phyloP scores from a whole-genome alignment of 1,139 yeast genomes.

The Nakaseomyces bracarensis region DNA sequence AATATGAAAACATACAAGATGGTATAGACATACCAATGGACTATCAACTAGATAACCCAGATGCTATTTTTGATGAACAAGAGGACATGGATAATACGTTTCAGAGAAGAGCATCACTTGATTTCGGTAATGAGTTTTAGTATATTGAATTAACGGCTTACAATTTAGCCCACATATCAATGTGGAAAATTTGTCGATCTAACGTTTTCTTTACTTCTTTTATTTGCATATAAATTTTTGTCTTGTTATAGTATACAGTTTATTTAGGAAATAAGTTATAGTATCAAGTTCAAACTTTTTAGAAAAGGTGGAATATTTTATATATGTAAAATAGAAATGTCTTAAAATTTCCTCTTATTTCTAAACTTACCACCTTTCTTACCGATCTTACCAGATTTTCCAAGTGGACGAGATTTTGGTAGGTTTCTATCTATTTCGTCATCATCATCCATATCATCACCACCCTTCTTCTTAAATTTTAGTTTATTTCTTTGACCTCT shows the following conservation, averaged over 20 bases:
- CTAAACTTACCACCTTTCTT: slow-evolving; percentile 28
- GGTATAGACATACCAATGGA: slow-evolving; percentile 9
- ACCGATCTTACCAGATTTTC: slow-evolving; percentile 23
- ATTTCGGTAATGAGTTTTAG: slow-evolving; percentile 17
- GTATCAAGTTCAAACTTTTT: slow-evolving; percentile 9
- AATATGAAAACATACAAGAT: slow-evolving; percentile 4
- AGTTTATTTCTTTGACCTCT: slow-evolving; percentile 87
- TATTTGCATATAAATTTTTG: too few relatives aligned
- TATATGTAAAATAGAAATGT: not conserved
- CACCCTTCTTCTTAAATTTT: slow-evolving; percentile 66
- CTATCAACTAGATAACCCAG: slow-evolving; percentile 13
- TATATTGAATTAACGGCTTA: too few relatives aligned
- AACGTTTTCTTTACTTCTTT: too few relatives aligned
- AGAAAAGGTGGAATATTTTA: slow-evolving; percentile 7
- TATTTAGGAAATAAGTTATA: not conserved
- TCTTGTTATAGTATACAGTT: slow-evolving; percentile 3
- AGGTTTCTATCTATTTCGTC: slow-evolving; percentile 33
- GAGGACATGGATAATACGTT: slow-evolving; percentile 31
- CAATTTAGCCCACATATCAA: too few relatives aligned
- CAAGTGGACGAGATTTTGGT: slow-evolving; percentile 15
- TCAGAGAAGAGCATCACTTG: slow-evolving; percentile 30
- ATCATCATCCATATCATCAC: slow-evolving; percentile 47
- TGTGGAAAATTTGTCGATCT: too few relatives aligned
- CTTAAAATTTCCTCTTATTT: slow-evolving; percentile 28
- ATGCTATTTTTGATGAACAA: slow-evolving; percentile 23